Conservation (phyloP, 495 filamentous ascomycete genomes). For the Penicillium goetzii region DNA sequence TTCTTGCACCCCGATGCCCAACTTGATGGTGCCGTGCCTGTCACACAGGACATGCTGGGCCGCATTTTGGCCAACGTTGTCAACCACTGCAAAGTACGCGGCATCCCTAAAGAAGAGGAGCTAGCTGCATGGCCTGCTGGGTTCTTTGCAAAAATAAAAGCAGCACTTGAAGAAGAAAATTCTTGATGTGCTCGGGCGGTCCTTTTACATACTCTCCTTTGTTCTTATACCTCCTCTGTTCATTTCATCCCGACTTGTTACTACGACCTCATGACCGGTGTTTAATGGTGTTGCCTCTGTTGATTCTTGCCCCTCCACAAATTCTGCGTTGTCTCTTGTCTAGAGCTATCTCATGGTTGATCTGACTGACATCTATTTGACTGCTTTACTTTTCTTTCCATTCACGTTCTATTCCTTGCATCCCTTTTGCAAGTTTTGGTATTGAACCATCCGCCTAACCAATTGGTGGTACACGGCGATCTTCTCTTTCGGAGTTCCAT, state of each 20-base stretch:
- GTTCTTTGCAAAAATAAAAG: slow-evolving; percentile 67
- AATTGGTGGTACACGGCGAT: not conserved
- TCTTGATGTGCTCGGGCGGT: slow-evolving; percentile 25
- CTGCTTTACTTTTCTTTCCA: slow-evolving; percentile 20
- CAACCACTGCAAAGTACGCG: slow-evolving; percentile 67
- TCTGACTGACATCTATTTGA: slow-evolving; percentile 24
- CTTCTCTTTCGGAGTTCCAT: slow-evolving; percentile 14
- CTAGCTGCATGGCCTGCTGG: slow-evolving; percentile 68
- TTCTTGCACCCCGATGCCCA: slow-evolving; percentile 79
- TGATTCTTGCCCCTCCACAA: slow-evolving; percentile 8
- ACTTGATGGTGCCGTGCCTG: slow-evolving; percentile 65
- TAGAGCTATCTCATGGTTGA: slow-evolving; percentile 21
- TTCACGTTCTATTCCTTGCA: slow-evolving; percentile 17
- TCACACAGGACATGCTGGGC: slow-evolving; percentile 75
- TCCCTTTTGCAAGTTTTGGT: slow-evolving; percentile 2
- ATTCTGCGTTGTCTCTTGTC: not conserved
- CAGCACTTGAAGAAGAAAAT: slow-evolving; percentile 60
- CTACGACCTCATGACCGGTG: slow-evolving; percentile 38
- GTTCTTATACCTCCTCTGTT: slow-evolving; percentile 22
- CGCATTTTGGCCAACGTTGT: slow-evolving; percentile 78
- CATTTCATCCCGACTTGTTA: slow-evolving; percentile 19
- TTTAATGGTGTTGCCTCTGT: slow-evolving; percentile 25
- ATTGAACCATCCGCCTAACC: not conserved
- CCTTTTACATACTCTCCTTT: slow-evolving; percentile 26
- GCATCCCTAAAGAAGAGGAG: slow-evolving; percentile 72